Conservation (phyloP, 140 eudicot genomes). For the Bidens hawaiensis region DNA sequence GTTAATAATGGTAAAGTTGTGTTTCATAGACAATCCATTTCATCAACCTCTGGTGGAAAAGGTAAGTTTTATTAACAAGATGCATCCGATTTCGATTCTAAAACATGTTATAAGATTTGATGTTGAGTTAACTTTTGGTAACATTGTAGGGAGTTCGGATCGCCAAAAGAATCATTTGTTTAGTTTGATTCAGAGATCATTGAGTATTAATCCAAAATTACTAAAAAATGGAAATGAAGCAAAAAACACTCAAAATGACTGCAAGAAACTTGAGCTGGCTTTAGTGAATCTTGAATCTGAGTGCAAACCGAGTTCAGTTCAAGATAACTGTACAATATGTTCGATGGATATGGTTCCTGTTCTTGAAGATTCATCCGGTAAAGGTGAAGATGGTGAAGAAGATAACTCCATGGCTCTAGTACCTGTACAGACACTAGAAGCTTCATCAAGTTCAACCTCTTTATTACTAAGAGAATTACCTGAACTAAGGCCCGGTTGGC, state of each 20-base stretch:
- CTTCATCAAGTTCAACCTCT: conserved; percentile 51
- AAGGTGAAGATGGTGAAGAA: conserved; percentile 24
- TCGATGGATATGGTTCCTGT: conserved; percentile 29
- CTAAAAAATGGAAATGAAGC: conserved; percentile 27
- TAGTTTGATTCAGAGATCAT: conserved; percentile 57
- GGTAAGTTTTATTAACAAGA: conserved; percentile 11
- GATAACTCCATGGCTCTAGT: conserved; percentile 70
- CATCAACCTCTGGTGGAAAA: conserved; percentile 25
- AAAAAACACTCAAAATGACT: conserved; percentile 12
- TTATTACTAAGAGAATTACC: conserved; percentile 46
- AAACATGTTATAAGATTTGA: not conserved
- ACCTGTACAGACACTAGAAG: conserved; percentile 63
- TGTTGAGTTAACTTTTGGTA: not conserved
- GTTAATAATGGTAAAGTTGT: conserved; percentile 74
- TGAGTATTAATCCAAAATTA: conserved; percentile 41
- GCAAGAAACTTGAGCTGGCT: conserved; percentile 29
- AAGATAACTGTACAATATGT: conserved; percentile 57
- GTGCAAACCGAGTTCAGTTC: conserved; percentile 15
- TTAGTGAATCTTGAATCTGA: conserved; percentile 25
- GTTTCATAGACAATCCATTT: conserved; percentile 48
- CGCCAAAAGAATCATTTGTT: conserved; percentile 45
- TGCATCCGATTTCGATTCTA: not conserved
- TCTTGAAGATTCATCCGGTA: conserved; percentile 21
- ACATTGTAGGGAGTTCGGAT: conserved; percentile 46
- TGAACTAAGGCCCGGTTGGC: conserved; percentile 80